A percentile compares a stretch with the other conserved stretches of the same genome.
Conservation (phyloP, 352 stramenopile species). For the Globisporangium viniferum region DNA sequence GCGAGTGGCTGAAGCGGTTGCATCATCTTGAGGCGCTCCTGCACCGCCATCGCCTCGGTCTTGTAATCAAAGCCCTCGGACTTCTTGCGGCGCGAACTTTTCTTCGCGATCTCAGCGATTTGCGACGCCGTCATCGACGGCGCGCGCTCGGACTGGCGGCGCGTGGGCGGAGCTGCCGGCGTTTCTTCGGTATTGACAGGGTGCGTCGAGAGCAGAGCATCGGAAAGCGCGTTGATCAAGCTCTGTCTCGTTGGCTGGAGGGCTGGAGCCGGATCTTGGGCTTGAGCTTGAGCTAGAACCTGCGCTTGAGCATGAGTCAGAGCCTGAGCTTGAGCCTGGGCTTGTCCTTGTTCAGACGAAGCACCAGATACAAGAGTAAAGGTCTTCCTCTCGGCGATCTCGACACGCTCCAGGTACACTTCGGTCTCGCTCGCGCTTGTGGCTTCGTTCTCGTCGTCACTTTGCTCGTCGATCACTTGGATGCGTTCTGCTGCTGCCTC, state of each 20-base stretch:
- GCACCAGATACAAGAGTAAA: neutral
- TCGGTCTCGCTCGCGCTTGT: conserved; percentile 14
- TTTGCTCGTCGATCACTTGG: conserved; percentile 16
- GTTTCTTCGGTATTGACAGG: neutral
- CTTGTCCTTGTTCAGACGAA: neutral
- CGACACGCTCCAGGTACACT: conserved; percentile 10
- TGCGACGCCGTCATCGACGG: conserved; percentile 12
- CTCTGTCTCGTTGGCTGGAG: conserved; percentile 11
- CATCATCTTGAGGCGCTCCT: conserved; percentile 9
- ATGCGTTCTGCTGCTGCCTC: conserved; percentile 8
- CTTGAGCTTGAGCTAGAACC: neutral
- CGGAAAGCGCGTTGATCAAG: conserved; percentile 17
- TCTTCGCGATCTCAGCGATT: conserved; percentile 1
- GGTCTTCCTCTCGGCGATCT: neutral
- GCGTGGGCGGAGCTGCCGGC: neutral
- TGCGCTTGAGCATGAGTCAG: no score
- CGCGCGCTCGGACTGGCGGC: conserved; percentile 15
- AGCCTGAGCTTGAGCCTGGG: neutral
- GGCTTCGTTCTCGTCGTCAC: conserved; percentile 13
- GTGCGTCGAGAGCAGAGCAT: conserved; percentile 5
- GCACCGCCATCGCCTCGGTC: neutral
- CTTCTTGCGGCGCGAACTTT: conserved; percentile 11
- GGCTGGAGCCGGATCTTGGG: neutral
- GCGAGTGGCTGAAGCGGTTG: neutral
- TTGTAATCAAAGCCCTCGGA: conserved; percentile 15